Base-by-base conservation (phyloP, 2,329 filamentous ascomycete species). In the Fusarium subtropicale region DNA sequence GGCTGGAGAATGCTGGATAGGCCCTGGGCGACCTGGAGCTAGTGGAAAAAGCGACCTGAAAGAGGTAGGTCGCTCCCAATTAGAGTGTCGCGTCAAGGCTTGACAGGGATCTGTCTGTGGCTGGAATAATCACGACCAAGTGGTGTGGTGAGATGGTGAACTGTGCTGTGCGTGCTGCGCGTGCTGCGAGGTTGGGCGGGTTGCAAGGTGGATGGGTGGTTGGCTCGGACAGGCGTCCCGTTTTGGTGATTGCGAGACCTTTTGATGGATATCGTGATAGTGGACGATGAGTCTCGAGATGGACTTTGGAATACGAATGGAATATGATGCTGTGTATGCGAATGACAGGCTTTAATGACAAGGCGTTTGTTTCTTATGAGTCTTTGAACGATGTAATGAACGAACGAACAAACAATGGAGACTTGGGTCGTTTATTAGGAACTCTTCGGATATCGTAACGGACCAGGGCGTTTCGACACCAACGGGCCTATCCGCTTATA, bases 101-200 rank as follows among this genome's bases (percentile, higher is more conserved):
- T 50, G 44, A 66, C 66, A 69, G 60, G 66, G 63, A 50, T 64
- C 42, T 70, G 53, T 46, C 52, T 70, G 66, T 69, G 64, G 64
- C 62, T 69, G 55, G 66, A 66, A 31, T 46, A 34, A 36, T 50
- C 31, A 50, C 18, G 33, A 34, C 31, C 64, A 38, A 64, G 50
- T 48, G 50, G 31, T 59, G 46, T 52, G 53, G 46, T 52, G 53
- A 62, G 59, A 55, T 61, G 60, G 39, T 61, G 60, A 55, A 24
- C 47, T 60, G 58, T 26, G 58, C 30, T 58, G 53, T 26, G 61
- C 47, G 56, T 10, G 28, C 28, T 30, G 28, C 11, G 28, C 11
- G 28, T 30, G 28, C 22, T 57, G 52, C 28, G 62, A 53, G 63
- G 63, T 68, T 48, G 64, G 45, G 58, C 18, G 39, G 31, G 34